A percentile compares a stretch with the other conserved stretches of the same genome.
These are phyloP conservation scores for Xylaria cubensis DNA, from an alignment of 495 filamentous ascomycete genomes.

Conservation along the genomic window DNA sequence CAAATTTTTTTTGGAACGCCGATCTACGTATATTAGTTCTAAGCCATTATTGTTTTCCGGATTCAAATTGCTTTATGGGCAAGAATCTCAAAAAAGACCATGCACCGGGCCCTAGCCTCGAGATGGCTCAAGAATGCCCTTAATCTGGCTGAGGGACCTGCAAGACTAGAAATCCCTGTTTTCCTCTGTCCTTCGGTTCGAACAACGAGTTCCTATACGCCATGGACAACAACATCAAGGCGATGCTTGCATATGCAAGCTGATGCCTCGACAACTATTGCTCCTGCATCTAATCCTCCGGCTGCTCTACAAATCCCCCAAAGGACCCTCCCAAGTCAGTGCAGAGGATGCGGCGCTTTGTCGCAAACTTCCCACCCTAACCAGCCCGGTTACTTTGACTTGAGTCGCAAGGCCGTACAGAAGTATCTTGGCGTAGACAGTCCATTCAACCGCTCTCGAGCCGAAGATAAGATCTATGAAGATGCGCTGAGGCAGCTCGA, in stretches of 20 bases:
- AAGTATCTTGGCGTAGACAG: conserved; percentile 47
- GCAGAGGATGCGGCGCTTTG: conserved; percentile 88
- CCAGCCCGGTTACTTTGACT: conserved; percentile 78
- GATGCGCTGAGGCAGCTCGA: conserved; percentile 50
- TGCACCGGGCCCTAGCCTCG: conserved; percentile 56
- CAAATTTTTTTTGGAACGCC: background rate
- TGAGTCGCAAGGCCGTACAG: conserved; percentile 59
- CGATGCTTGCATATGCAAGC: conserved; percentile 43
- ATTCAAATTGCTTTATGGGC: background rate
- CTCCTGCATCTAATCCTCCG: background rate
- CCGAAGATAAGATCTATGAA: conserved; percentile 46
- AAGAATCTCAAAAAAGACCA: conserved; percentile 33
- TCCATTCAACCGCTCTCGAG: conserved; percentile 32
- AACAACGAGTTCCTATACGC: conserved; percentile 25
- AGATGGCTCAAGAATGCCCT: conserved; percentile 53
- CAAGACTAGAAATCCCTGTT: conserved; percentile 44
- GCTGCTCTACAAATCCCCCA: background rate
- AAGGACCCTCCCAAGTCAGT: conserved; percentile 63
- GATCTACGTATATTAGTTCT: background rate
- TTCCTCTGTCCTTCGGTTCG: conserved; percentile 54
- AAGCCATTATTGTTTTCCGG: background rate
- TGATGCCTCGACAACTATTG: conserved; percentile 15
- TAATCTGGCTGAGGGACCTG: conserved; percentile 44
- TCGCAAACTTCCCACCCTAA: conserved; percentile 72
- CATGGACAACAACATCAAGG: conserved; percentile 32